Evolutionary conservation across 495 filamentous ascomycete species (phyloP).

Genomic region (Penicillium bovifimosum): DNA sequence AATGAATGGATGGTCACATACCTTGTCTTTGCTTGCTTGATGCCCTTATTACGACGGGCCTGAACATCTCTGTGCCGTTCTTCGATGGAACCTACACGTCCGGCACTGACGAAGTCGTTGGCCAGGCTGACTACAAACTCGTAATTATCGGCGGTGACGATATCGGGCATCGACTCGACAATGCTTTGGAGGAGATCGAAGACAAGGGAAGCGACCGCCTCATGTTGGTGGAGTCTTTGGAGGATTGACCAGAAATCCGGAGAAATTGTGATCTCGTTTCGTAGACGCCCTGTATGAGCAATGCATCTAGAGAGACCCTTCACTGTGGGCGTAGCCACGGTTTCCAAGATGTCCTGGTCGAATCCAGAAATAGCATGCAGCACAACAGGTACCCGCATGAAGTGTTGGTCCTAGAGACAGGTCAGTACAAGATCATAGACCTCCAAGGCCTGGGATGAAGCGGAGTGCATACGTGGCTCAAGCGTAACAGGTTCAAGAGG

Average conservation of each 20-base stretch:
- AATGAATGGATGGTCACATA: constrained; percentile 27
- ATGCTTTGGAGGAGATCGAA: constrained; percentile 78
- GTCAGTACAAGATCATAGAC: constrained; percentile 22
- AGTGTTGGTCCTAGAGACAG: constrained; percentile 68
- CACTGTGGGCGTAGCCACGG: constrained; percentile 66
- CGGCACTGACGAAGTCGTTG: constrained; percentile 85
- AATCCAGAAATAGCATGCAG: constrained; percentile 88
- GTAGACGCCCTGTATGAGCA: constrained; percentile 64
- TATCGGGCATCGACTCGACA: constrained; percentile 58
- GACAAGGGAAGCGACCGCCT: constrained; percentile 66
- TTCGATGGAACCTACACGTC: constrained; percentile 68
- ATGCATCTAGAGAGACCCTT: constrained; percentile 78
- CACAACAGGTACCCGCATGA: constrained; percentile 86
- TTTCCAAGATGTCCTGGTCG: constrained; percentile 67
- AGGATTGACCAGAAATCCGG: constrained; percentile 97
- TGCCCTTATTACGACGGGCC: constrained; percentile 46
- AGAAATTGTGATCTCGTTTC: constrained; percentile 89
- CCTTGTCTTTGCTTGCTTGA: constrained; percentile 54
- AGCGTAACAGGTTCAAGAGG: constrained; percentile 72
- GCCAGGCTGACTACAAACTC: constrained; percentile 75
- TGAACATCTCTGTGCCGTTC: constrained; percentile 71
- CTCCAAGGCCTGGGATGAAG: neutral
- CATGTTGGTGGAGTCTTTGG: constrained; percentile 60
- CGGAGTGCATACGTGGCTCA: constrained; percentile 72
- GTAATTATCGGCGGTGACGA: constrained; percentile 93